A percentile compares a stretch with the other conserved stretches of the same genome.
phyloP scores from a whole-genome alignment of 1,284 basidiomycete genomes.

The Filobasidium uniguttulatum region DNA sequence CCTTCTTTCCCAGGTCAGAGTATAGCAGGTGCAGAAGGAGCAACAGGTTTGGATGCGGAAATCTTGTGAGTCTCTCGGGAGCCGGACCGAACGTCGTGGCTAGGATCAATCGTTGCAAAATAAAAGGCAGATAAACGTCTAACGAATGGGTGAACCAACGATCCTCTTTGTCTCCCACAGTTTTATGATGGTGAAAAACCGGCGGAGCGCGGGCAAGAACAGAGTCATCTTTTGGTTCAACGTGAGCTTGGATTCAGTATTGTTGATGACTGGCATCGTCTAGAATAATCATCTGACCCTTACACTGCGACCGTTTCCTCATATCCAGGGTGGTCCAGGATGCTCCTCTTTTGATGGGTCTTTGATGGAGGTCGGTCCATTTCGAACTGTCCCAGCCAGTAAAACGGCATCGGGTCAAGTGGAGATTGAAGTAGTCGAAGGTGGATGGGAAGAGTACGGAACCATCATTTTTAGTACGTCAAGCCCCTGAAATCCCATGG shows the following conservation, averaged over 20 bases:
- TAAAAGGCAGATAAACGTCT: too few relatives aligned
- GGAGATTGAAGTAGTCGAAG: conserved; percentile 61
- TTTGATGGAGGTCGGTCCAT: conserved; percentile 96
- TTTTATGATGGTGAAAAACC: conserved; percentile 81
- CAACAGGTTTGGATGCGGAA: conserved; percentile 28
- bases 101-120: neutral
- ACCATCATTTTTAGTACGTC: conserved; percentile 77
- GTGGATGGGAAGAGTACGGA: conserved; percentile 98
- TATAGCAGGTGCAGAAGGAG: conserved; percentile 30
- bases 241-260: conserved; percentile 40
- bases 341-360: conserved; percentile 95
- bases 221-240: conserved; percentile 94
- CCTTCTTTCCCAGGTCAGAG: conserved; percentile 56
- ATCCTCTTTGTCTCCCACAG: too few relatives aligned
- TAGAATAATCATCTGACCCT: too few relatives aligned
- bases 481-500: neutral
- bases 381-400: conserved; percentile 46
- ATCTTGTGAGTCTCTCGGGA: conserved; percentile 29
- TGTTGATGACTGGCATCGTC: neutral
- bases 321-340: conserved; percentile 82
- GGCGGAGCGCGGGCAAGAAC: conserved; percentile 72
- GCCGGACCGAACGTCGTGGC: neutral
- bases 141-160: too few relatives aligned
- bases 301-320: too few relatives aligned
- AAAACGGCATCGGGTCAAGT: conserved; percentile 45